Percentiles rank a stretch among this genome's conserved stretches.
Conservation (phyloP, 2,329 filamentous ascomycete genomes). For the Sordariomycetes sp. region DNA sequence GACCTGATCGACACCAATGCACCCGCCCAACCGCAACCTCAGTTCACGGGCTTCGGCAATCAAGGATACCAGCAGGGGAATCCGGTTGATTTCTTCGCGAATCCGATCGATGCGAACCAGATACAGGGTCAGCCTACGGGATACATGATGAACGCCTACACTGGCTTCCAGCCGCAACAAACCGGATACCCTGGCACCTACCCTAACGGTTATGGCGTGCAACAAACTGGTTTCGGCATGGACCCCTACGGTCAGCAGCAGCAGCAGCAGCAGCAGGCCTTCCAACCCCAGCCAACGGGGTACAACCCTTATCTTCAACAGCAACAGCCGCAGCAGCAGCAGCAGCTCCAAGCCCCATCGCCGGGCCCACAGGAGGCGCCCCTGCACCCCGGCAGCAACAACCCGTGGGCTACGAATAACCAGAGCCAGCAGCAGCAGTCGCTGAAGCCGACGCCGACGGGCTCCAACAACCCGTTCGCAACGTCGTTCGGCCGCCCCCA, state of each 20-base stretch:
- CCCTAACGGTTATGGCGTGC: conserved; percentile 54
- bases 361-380: conserved; percentile 44
- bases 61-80: conserved; percentile 96
- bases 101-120: conserved; percentile 73
- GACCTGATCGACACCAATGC: conserved; percentile 36
- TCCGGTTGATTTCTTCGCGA: conserved; percentile 94
- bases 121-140: conserved; percentile 73
- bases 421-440: conserved; percentile 45
- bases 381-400: conserved; percentile 75
- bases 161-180: conserved; percentile 35
- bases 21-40: conserved; percentile 40
- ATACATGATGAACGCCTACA: conserved; percentile 48
- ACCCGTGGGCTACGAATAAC: conserved; percentile 71
- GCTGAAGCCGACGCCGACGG: conserved; percentile 75
- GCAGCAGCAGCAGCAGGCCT: conserved; percentile 29
- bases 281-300: conserved; percentile 40
- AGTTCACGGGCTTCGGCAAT: conserved; percentile 77
- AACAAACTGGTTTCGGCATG: conserved; percentile 43
- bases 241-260: conserved; percentile 56
- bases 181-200: conserved; percentile 49
- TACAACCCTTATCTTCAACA: conserved; percentile 39
- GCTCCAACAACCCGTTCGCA: conserved; percentile 97
- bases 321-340: conserved; percentile 22
- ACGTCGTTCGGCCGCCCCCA: conserved; percentile 50
- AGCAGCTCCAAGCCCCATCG: conserved; percentile 21